Evolutionary conservation across 164 flowering plant species (phyloP), one percentile per base, ranked within the genome.

Genomic region (Sextonia rubra): DNA sequence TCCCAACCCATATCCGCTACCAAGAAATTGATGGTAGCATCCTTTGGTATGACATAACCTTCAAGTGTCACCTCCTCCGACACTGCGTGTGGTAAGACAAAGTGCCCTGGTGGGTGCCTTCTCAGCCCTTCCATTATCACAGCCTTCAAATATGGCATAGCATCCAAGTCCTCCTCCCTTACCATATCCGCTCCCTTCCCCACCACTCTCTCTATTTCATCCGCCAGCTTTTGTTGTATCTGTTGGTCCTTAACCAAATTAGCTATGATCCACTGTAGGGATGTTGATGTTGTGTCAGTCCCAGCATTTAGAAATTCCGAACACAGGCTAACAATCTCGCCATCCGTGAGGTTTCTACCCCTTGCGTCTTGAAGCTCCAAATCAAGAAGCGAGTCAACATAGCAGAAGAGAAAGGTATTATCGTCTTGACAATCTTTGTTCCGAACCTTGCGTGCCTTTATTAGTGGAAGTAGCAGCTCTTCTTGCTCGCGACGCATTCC

Each of bases 91-190:
- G 84, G 86, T 48, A 80, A 24, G 47, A 81, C 61, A 20, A 85
- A 77, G 67, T 83, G 83, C 3, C 60, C 77, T 1, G 86, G 83
- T 1, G 88, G 86, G 76, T 85, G 86, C 7, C 79, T 60, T 71
- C 85, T 63, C 14, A 85, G 56, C 0, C 76, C 74, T 30, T 85
- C 86, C 73, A 78, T 37, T 0, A 85, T 63, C 69, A 80, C 83
- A 0, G 86, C 86, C 66, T 68, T 80, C 68, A 80, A 47, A 61
- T 77, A 80, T 2, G 77, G 69, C 80, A 80, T 66, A 74, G 77
- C 78, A 30, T 71, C 69, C 72, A 82, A 60, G 20, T 83, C 80
- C 4, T 76, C 83, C 64, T 80, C 86, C 70, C 65, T 30, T 15
- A 71, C 37, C 5, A 79, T 60, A 25, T 76, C 78, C 6, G 27